phyloP scores from a whole-genome alignment of 2,329 filamentous ascomycete genomes.

The Venturia aucupariae region DNA sequence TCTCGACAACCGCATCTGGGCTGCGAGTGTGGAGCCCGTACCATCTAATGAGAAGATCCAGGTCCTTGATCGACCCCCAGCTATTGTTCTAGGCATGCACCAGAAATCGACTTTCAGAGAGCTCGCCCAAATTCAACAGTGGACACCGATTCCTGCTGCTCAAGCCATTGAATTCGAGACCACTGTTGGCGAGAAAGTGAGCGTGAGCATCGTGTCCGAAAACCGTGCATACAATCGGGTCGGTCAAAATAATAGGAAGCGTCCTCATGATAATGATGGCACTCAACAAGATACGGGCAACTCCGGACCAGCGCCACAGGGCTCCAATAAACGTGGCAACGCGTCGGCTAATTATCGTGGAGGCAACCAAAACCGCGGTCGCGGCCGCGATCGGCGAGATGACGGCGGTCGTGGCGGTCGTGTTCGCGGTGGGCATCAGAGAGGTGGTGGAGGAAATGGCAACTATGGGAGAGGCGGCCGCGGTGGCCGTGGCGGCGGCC shows the following conservation, averaged over 20 bases:
- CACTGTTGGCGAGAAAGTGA: slow-evolving; percentile 75
- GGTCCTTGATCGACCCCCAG: slow-evolving; percentile 67
- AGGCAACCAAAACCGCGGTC: slow-evolving; percentile 5
- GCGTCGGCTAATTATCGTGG: background rate
- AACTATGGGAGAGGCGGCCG: slow-evolving; percentile 8
- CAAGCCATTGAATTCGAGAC: slow-evolving; percentile 71
- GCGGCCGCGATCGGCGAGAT: slow-evolving; percentile 11
- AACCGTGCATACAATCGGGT: background rate
- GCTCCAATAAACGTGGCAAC: slow-evolving; percentile 8
- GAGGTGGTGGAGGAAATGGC: slow-evolving; percentile 7
- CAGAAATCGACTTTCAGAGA: slow-evolving; percentile 70
- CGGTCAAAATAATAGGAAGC: background rate
- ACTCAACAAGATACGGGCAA: background rate
- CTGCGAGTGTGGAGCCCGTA: slow-evolving; percentile 66
- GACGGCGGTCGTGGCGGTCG: slow-evolving; percentile 1
- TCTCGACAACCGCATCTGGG: slow-evolving; percentile 79
- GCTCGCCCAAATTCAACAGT: slow-evolving; percentile 70
- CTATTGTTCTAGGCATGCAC: slow-evolving; percentile 73
- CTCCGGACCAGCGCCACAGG: background rate
- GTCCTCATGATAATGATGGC: background rate
- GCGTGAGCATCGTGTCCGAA: slow-evolving; percentile 38
- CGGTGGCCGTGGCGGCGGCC: background rate
- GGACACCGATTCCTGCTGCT: slow-evolving; percentile 65
- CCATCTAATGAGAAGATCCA: slow-evolving; percentile 41
- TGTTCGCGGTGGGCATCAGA: slow-evolving; percentile 8